Percentiles rank a stretch among this genome's conserved stretches.
Evolutionary conservation across 331 rosid genomes (phyloP).

Genomic region (Telfairia occidentalis): DNA sequence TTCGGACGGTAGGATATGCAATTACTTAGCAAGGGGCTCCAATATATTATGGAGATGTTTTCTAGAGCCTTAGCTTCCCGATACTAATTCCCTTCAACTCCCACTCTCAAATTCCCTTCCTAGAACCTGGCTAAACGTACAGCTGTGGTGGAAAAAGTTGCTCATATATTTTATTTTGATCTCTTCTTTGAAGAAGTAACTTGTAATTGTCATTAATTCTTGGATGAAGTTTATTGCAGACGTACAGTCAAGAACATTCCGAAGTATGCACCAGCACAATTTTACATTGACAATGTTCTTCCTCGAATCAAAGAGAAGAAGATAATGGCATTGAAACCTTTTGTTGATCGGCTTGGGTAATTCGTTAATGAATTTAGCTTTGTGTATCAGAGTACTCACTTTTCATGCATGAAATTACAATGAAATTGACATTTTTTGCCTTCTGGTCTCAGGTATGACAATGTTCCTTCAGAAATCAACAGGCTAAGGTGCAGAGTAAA

Average conservation of each 20-base stretch:
- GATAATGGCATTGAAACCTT: slow-evolving; percentile 98
- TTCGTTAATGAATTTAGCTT: slow-evolving; percentile 13
- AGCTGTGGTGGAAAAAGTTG: neutral
- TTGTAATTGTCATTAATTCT: slow-evolving; percentile 20
- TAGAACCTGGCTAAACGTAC: neutral
- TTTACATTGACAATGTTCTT: slow-evolving; percentile 94
- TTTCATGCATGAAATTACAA: neutral
- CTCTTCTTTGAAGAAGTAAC: neutral
- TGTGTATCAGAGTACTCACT: neutral
- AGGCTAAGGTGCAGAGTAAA: slow-evolving; percentile 97
- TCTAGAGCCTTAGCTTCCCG: neutral
- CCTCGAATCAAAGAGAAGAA: slow-evolving; percentile 98
- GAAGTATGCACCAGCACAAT: slow-evolving; percentile 92
- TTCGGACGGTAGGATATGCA: neutral
- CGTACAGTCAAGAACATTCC: slow-evolving; percentile 98
- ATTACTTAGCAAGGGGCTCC: neutral
- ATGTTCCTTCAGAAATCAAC: slow-evolving; percentile 91
- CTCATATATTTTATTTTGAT: neutral
- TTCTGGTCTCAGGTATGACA: slow-evolving; percentile 74
- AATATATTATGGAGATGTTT: neutral
- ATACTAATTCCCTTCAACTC: neutral
- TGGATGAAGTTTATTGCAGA: slow-evolving; percentile 32
- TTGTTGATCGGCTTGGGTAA: slow-evolving; percentile 98
- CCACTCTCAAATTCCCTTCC: neutral
- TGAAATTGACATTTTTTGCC: neutral